Evolutionary conservation across 352 stramenopile species (phyloP), one percentile per base, ranked within the genome.

Genomic region (Phytophthora sp.): DNA sequence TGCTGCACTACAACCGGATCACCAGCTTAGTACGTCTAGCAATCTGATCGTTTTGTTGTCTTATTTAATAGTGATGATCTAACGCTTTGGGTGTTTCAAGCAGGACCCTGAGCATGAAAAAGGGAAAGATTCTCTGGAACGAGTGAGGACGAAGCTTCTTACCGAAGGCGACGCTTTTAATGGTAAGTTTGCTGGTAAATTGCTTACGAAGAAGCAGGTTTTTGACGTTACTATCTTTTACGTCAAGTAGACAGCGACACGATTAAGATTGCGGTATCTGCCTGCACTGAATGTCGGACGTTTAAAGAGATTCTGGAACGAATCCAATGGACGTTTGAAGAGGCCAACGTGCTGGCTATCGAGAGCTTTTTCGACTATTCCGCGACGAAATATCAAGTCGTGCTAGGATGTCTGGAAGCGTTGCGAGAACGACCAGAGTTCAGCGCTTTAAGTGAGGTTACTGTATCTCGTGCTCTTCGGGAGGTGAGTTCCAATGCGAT

Each of bases 321-420:
- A 15, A 73, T 88, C 18, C 68, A 76, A 15, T 62, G 73, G 55
- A 21, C 59, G 12, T 79, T 88, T 46, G 70, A 83, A 54, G 74
- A 84, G 47, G 81, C 73, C 13, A 82, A 79, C n/a, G 81, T 89
- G 15, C 52, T 92, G 21, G 82, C 85, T 73, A 38, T 77, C 3
- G 83, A 92, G 59, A 78, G 76, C 1, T 92, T 92, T 49, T 86
- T 76, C 42, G 73, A 77, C 56, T 89, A 92, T 49, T 84, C 83
- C 3, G 79, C 69, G 13, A 52, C 53, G n/a, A 88, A 88, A 49
- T 90, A 81, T 57, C 71, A 82, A 55, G 38, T 74, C 38, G 69
- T 82, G 12, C 38, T 87, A 4, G 61, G 46, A n/a, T 79, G 69
- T 39, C 39, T 85, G 3, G 58, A 83, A 18, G 52, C 29, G 38